Conservation (phyloP, 176 grass and related monocot genomes). For the maize (Zea mays) region DNA sequence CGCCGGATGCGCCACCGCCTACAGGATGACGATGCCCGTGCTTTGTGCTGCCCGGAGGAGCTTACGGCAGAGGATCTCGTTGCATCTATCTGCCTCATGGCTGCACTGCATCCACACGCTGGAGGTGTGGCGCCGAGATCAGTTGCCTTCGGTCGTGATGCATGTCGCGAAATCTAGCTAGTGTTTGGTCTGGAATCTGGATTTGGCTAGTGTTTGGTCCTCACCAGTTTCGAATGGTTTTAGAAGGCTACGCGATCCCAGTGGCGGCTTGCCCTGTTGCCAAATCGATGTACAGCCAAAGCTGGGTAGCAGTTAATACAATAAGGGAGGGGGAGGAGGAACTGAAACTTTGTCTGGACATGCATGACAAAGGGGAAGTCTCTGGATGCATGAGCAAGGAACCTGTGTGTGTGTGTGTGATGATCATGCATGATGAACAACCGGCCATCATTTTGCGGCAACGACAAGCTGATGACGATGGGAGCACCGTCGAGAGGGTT, state of each 20-base stretch:
- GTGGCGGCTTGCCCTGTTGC: neutral
- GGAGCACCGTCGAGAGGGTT: constrained; percentile 20
- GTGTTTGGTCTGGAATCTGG: too few relatives aligned
- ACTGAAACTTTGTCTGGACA: neutral
- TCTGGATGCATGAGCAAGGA: neutral
- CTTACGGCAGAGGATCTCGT: too few relatives aligned
- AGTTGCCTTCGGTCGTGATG: too few relatives aligned
- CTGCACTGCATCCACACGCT: too few relatives aligned
- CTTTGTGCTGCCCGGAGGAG: too few relatives aligned
- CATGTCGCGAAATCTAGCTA: too few relatives aligned
- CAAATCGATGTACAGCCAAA: neutral
- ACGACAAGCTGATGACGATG: constrained; percentile 5
- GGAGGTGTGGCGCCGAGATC: too few relatives aligned
- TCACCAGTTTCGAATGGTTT: neutral
- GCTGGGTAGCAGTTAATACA: neutral
- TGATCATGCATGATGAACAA: neutral
- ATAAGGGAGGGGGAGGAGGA: neutral
- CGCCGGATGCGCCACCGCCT: too few relatives aligned
- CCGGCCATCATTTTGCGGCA: neutral
- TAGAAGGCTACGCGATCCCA: neutral
- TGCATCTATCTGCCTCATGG: too few relatives aligned
- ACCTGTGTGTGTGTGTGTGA: too few relatives aligned
- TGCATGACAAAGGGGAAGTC: neutral
- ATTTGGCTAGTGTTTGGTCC: neutral
- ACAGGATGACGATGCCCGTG: too few relatives aligned